phyloP scores from a whole-genome alignment of 2,329 filamentous ascomycete species.

The Chalaropsis ovoidea region DNA sequence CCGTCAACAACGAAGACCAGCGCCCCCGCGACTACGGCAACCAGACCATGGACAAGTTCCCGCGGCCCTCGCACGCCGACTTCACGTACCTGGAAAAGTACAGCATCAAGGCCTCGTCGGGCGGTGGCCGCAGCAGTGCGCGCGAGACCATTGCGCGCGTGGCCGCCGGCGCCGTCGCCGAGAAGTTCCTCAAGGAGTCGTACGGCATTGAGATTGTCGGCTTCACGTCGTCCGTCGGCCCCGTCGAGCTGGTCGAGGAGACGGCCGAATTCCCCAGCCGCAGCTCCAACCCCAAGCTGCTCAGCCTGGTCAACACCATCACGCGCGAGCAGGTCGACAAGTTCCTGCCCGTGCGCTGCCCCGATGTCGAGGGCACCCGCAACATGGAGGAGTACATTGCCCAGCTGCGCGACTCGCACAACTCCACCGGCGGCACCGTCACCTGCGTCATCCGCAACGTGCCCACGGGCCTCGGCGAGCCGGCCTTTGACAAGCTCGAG shows the following conservation, averaged over 20 bases:
- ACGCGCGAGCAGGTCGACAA: slow-evolving; percentile 68
- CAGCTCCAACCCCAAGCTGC: slow-evolving; percentile 68
- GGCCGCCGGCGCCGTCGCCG: slow-evolving; percentile 81
- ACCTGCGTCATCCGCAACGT: slow-evolving; percentile 85
- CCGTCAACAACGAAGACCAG: slow-evolving; percentile 87
- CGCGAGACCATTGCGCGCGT: slow-evolving; percentile 90
- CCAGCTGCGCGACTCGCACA: slow-evolving; percentile 63
- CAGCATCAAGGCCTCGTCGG: slow-evolving; percentile 80
- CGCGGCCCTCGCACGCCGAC: slow-evolving; percentile 85
- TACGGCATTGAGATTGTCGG: slow-evolving; percentile 86
- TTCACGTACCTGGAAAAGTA: slow-evolving; percentile 98
- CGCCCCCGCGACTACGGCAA: slow-evolving; percentile 83
- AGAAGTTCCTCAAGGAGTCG: slow-evolving; percentile 75
- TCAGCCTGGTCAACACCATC: slow-evolving; percentile 61
- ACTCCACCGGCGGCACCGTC: slow-evolving; percentile 90
- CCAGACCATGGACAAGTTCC: slow-evolving; percentile 83
- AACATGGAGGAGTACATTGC: slow-evolving; percentile 74
- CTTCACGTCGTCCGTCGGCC: slow-evolving; percentile 76
- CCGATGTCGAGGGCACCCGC: slow-evolving; percentile 51
- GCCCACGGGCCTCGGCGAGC: slow-evolving; percentile 81
- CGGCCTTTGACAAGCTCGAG: slow-evolving; percentile 91
- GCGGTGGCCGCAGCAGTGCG: slow-evolving; percentile 84
- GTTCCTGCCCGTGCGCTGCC: slow-evolving; percentile 80
- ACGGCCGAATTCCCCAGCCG: slow-evolving; percentile 56
- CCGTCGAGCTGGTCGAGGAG: slow-evolving; percentile 64